A percentile compares a stretch with the other conserved stretches of the same genome.
phyloP scores from a whole-genome alignment of 306 rosid species.

The Betula pendula region DNA sequence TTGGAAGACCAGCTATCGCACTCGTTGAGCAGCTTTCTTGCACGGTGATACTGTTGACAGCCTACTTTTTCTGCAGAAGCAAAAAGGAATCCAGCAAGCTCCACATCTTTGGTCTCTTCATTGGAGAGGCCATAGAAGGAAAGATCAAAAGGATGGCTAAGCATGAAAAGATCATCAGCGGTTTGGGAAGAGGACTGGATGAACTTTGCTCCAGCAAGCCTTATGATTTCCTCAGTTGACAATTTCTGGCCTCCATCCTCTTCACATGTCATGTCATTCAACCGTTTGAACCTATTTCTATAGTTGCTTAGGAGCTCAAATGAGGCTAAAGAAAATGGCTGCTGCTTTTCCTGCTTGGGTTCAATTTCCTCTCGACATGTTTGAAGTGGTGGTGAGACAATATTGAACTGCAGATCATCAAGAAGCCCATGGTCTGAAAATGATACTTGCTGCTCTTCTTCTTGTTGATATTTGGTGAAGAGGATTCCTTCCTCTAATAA shows the following conservation, averaged over 20 bases:
- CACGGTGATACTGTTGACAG: constrained; percentile 47
- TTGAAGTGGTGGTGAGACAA: constrained; percentile 41
- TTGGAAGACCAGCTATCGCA: constrained; percentile 38
- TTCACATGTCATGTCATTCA: constrained; percentile 9
- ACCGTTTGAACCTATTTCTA: constrained; percentile 40
- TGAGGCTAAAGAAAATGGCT: constrained; percentile 36
- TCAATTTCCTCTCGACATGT: constrained; percentile 22
- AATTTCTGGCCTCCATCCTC: constrained; percentile 22
- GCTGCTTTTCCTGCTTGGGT: constrained; percentile 21
- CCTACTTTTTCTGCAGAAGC: constrained; percentile 64
- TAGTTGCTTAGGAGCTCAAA: constrained; percentile 53
- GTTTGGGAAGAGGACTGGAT: constrained; percentile 42
- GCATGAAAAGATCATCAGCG: constrained; percentile 18
- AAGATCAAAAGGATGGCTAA: constrained; percentile 43
- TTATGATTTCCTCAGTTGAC: constrained; percentile 61
- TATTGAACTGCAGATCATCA: too few relatives aligned
- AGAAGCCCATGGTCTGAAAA: constrained; percentile 28
- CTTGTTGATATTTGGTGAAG: constrained; percentile 29
- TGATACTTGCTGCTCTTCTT: constrained; percentile 25
- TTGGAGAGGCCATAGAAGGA: constrained; percentile 45
- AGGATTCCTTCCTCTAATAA: constrained; percentile 16
- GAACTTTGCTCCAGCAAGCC: constrained; percentile 63
- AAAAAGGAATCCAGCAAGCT: constrained; percentile 59
- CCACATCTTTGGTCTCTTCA: constrained; percentile 50
- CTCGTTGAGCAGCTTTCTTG: constrained; percentile 37